A percentile compares a stretch with the other conserved stretches of the same genome.
Evolutionary conservation across 805 yeast genomes (phyloP).

Genomic region (Pichia sporocuriosa): DNA sequence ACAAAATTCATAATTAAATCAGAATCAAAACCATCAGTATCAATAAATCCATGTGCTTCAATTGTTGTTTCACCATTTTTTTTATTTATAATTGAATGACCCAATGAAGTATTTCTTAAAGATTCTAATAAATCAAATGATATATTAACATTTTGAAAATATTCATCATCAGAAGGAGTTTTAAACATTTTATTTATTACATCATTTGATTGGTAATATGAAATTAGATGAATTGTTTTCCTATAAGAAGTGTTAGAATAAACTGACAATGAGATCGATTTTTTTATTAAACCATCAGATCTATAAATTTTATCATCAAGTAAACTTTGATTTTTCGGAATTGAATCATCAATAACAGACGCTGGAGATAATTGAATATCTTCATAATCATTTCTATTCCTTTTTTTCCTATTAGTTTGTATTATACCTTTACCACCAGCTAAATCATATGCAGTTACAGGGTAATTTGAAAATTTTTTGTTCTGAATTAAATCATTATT

Average conservation of each 20-base stretch:
- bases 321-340: not conserved
- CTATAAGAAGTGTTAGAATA: conserved; percentile 20
- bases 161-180: conserved; percentile 50
- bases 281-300: conserved; percentile 71
- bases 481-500: not conserved
- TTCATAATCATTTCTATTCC: conserved; percentile 4
- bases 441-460: conserved; percentile 13
- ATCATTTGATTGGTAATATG: conserved; percentile 74
- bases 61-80: conserved; percentile 9
- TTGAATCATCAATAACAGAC: not conserved
- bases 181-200: conserved; percentile 50
- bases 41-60: conserved; percentile 18
- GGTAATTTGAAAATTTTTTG: not conserved
- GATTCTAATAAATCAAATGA: conserved; percentile 47
- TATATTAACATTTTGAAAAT: conserved; percentile 43
- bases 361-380: no score
- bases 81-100: conserved; percentile 30
- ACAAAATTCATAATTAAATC: conserved; percentile 13
- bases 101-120: conserved; percentile 50
- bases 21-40: conserved; percentile 20
- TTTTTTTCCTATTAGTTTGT: not conserved
- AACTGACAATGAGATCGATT: conserved; percentile 67
- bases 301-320: conserved; percentile 42
- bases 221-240: conserved; percentile 63
- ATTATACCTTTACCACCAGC: conserved; percentile 14